Evolutionary conservation across 2,329 filamentous ascomycete genomes (phyloP).

Genomic region (Neoarthrinium moseri): DNA sequence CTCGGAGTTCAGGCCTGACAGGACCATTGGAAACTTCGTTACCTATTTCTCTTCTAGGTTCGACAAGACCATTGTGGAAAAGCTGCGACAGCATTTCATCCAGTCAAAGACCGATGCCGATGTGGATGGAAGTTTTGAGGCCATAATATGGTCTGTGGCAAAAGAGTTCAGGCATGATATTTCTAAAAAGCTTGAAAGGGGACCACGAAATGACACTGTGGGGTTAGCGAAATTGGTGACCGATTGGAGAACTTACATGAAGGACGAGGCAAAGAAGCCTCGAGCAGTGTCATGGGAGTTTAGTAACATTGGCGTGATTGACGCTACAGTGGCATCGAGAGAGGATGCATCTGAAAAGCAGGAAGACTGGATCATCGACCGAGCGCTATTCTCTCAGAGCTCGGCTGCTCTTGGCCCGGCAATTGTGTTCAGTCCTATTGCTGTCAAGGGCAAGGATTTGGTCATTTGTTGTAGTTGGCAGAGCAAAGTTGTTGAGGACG

Average conservation of each 20-base stretch:
- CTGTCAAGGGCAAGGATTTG: constrained; percentile 9
- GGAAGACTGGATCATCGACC: constrained; percentile 19
- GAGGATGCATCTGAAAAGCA: background rate
- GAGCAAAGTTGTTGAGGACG: background rate
- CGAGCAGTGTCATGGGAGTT: constrained; percentile 19
- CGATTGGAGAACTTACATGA: constrained; percentile 20
- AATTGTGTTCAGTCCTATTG: constrained; percentile 1
- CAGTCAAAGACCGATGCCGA: background rate
- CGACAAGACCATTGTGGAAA: background rate
- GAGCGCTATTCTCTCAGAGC: constrained; percentile 13
- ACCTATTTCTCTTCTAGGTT: constrained; percentile 10
- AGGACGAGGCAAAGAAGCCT: constrained; percentile 11
- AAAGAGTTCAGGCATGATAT: constrained; percentile 12
- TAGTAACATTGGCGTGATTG: constrained; percentile 26
- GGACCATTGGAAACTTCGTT: constrained; percentile 17
- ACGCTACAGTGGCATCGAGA: constrained; percentile 11
- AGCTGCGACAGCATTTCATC: background rate
- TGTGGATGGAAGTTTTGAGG: background rate
- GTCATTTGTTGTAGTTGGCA: constrained; percentile 8
- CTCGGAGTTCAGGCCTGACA: constrained; percentile 9
- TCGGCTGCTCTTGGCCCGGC: background rate
- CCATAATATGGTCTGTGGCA: constrained; percentile 22
- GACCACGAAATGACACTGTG: constrained; percentile 20
- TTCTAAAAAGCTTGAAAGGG: constrained; percentile 15
- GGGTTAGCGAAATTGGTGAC: constrained; percentile 21